Evolutionary conservation across 2,329 filamentous ascomycete species (phyloP).

Genomic region (Talaromyces sp.): DNA sequence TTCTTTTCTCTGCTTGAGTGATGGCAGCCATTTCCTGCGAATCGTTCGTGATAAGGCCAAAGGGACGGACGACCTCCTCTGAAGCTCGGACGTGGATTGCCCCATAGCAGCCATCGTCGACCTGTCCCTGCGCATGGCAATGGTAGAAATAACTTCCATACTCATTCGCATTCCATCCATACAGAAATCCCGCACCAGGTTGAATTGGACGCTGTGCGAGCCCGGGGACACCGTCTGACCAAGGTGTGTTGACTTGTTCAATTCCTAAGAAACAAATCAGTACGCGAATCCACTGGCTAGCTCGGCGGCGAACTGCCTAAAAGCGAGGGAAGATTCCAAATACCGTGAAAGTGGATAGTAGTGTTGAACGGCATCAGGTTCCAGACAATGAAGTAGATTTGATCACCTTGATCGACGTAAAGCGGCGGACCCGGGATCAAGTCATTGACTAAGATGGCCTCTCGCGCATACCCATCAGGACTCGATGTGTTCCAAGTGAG

Average conservation of each 20-base stretch:
- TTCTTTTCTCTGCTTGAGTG: conserved; percentile 44
- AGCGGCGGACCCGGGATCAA: conserved; percentile 16
- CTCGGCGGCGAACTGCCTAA: neutral
- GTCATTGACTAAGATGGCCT: conserved; percentile 19
- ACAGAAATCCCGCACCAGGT: conserved; percentile 46
- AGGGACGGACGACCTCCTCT: conserved; percentile 20
- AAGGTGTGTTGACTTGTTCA: conserved; percentile 50
- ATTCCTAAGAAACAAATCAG: conserved; percentile 21
- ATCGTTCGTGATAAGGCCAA: conserved; percentile 23
- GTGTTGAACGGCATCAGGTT: conserved; percentile 15
- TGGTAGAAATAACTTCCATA: conserved; percentile 61
- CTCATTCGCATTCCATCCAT: conserved; percentile 52
- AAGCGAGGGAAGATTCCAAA: neutral
- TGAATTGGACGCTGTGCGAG: conserved; percentile 51
- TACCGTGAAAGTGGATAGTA: conserved; percentile 20
- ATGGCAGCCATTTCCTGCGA: conserved; percentile 40
- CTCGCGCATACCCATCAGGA: conserved; percentile 18
- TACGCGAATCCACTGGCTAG: neutral
- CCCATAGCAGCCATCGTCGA: conserved; percentile 58
- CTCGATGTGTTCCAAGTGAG: conserved; percentile 13
- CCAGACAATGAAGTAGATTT: conserved; percentile 13
- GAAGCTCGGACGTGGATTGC: conserved; percentile 46
- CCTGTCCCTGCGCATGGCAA: conserved; percentile 51
- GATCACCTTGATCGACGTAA: conserved; percentile 12
- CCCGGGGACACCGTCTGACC: conserved; percentile 58